Evolutionary conservation across 1,284 basidiomycete species (phyloP).

Genomic region (Trametes hirsuta): DNA sequence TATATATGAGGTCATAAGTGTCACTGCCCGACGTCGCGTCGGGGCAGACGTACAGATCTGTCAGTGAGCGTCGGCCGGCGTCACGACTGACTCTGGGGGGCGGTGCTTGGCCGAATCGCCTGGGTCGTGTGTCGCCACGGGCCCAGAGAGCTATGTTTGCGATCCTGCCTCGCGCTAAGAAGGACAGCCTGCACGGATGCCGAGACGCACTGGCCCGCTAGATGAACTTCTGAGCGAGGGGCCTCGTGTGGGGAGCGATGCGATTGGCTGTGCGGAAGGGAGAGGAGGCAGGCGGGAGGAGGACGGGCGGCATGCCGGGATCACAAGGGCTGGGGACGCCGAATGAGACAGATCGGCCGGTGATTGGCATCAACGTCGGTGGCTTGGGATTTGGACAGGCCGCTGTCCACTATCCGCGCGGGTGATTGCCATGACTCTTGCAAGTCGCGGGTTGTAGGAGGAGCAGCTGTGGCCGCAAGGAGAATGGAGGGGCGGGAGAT

Average conservation of each 20-base stretch:
- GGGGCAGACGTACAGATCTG: too few relatives aligned
- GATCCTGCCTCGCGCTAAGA: too few relatives aligned
- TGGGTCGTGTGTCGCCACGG: too few relatives aligned
- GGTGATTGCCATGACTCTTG: too few relatives aligned
- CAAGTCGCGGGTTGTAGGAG: neutral
- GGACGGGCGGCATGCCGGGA: neutral
- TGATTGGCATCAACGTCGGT: neutral
- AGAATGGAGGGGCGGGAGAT: neutral
- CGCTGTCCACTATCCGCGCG: neutral
- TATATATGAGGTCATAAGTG: too few relatives aligned
- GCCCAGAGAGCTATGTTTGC: too few relatives aligned
- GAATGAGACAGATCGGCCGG: constrained; percentile 4
- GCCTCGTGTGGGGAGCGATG: neutral
- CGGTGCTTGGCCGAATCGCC: too few relatives aligned
- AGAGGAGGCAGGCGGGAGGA: neutral
- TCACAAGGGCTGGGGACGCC: constrained; percentile 6
- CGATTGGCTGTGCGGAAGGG: constrained; percentile 3
- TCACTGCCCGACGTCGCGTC: too few relatives aligned
- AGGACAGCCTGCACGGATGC: neutral
- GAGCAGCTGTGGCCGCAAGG: neutral
- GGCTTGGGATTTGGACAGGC: neutral
- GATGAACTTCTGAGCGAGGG: neutral
- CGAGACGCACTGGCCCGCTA: neutral
- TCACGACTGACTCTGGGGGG: too few relatives aligned
- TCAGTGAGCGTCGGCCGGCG: too few relatives aligned